Evolutionary conservation across 129 eudicot genomes (phyloP).

Genomic region (Flaveria linearis): DNA sequence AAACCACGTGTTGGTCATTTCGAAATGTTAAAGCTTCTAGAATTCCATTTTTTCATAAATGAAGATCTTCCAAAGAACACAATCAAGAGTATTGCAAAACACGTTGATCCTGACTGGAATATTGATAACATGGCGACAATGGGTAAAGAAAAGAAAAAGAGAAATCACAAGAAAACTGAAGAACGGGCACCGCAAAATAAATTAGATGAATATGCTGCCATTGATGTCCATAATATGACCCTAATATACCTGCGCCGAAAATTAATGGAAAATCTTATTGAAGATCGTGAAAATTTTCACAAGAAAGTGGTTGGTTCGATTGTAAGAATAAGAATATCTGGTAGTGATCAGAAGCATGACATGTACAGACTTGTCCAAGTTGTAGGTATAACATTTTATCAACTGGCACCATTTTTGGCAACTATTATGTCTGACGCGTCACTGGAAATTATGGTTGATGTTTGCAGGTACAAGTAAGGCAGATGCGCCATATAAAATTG

Average conservation of each 20-base stretch:
- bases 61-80: slow-evolving; percentile 53
- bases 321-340: slow-evolving; percentile 71
- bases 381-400: slow-evolving; percentile 51
- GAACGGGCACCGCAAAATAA: slow-evolving; percentile 56
- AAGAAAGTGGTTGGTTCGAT: slow-evolving; percentile 75
- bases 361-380: slow-evolving; percentile 78
- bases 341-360: slow-evolving; percentile 74
- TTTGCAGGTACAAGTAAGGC: slow-evolving; percentile 67
- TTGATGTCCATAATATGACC: slow-evolving; percentile 79
- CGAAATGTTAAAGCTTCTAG: slow-evolving; percentile 88
- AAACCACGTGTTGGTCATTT: slow-evolving; percentile 75
- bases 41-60: slow-evolving; percentile 60
- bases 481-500: slow-evolving; percentile 56
- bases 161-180: slow-evolving; percentile 52
- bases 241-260: slow-evolving; percentile 70
- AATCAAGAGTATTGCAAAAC: slow-evolving; percentile 38
- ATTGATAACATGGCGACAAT: slow-evolving; percentile 26
- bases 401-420: neutral
- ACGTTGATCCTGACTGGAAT: slow-evolving; percentile 45
- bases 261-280: slow-evolving; percentile 68
- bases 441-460: slow-evolving; percentile 22
- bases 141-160: slow-evolving; percentile 56
- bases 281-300: slow-evolving; percentile 48
- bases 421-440: neutral
- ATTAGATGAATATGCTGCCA: slow-evolving; percentile 80